Percentiles rank a stretch among this genome's conserved stretches.
These are phyloP conservation scores for Cyclostephanos invisitatus DNA, from an alignment of 108 stramenopile genomes.

Conservation along the genomic window DNA sequence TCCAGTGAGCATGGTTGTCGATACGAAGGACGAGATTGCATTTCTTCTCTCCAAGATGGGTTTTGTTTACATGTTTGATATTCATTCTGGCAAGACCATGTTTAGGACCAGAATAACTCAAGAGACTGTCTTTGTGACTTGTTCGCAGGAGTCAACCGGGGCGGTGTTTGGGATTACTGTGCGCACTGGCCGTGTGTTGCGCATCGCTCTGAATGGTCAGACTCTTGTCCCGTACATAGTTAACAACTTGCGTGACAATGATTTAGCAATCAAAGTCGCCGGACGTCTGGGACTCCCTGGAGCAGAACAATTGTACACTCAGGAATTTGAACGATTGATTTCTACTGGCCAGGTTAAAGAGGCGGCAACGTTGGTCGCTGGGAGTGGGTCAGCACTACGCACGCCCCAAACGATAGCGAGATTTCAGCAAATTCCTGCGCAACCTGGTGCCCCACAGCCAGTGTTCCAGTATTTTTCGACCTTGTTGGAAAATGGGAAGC, in stretches of 20 bases:
- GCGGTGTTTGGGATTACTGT: conserved; percentile 94
- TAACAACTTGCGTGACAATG: conserved; percentile 88
- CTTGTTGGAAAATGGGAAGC: conserved; percentile 91
- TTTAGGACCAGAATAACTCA: conserved; percentile 95
- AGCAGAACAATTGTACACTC: conserved; percentile 94
- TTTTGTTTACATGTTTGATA: conserved; percentile 97
- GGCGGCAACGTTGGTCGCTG: conserved; percentile 93
- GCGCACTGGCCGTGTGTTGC: conserved; percentile 93
- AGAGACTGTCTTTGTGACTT: conserved; percentile 96
- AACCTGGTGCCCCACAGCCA: conserved; percentile 95
- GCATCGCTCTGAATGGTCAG: conserved; percentile 88
- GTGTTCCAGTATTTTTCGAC: conserved; percentile 98
- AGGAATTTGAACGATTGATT: conserved; percentile 94
- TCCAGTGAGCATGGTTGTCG: conserved; percentile 90
- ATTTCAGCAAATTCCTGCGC: conserved; percentile 97
- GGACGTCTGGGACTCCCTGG: conserved; percentile 95
- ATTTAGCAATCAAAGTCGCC: conserved; percentile 93
- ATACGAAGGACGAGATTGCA: conserved; percentile 91
- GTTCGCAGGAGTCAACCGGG: conserved; percentile 79
- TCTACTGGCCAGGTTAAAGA: conserved; percentile 86
- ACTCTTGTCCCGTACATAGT: conserved; percentile 95
- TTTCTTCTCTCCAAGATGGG: conserved; percentile 98
- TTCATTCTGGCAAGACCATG: conserved; percentile 94
- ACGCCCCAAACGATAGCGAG: conserved; percentile 97
- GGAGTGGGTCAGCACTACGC: conserved; percentile 85